Conservation (phyloP, 306 rosid genomes). For the Crotalaria pallida region DNA sequence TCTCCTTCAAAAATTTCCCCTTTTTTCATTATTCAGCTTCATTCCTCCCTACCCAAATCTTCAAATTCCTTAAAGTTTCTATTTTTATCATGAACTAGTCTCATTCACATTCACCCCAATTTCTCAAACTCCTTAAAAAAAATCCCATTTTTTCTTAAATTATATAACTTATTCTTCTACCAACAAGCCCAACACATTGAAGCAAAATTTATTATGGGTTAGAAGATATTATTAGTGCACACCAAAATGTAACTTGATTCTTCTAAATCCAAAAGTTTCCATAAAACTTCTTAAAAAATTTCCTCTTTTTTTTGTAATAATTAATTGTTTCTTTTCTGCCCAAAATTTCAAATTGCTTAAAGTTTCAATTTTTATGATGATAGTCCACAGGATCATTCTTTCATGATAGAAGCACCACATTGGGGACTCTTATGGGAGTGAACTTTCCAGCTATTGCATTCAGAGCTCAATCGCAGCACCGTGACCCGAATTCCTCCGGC, state of each 20-base stretch:
- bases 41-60: neutral
- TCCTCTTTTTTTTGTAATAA: neutral
- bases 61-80: neutral
- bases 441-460: conserved; percentile 80
- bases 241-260: too few species aligned
- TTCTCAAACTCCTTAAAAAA: neutral
- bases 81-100: neutral
- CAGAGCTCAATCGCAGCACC: conserved; percentile 76
- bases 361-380: neutral
- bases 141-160: too few species aligned
- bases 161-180: too few species aligned
- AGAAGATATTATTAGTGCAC: too few species aligned
- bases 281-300: neutral
- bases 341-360: neutral
- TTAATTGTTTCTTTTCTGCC: neutral
- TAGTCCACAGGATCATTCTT: conserved; percentile 98
- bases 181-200: too few species aligned
- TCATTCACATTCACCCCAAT: too few species aligned
- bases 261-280: too few species aligned
- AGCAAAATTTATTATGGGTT: too few species aligned
- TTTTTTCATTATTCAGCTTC: neutral
- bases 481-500: conserved; percentile 34
- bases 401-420: conserved; percentile 90
- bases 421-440: conserved; percentile 95
- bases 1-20: neutral